Evolutionary conservation across 495 filamentous ascomycete species (phyloP).

Genomic region (Paragyromitra xinjiangensis): DNA sequence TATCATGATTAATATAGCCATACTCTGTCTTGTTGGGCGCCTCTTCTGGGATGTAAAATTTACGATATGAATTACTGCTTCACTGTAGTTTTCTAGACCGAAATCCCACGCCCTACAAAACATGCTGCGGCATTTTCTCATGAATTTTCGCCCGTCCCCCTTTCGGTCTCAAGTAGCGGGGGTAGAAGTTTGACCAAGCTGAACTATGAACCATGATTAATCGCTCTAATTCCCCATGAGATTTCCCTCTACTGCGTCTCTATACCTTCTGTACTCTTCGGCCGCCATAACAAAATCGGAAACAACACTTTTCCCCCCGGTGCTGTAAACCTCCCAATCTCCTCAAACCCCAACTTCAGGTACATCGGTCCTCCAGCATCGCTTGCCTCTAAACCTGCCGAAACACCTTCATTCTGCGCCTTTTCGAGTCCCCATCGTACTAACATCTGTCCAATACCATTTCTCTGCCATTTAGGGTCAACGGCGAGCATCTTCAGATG

Average conservation of each 20-base stretch:
- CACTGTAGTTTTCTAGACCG: neutral
- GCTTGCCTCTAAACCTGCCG: conserved; percentile 28
- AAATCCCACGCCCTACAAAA: neutral
- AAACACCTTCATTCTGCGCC: conserved; percentile 33
- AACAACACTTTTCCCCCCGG: neutral
- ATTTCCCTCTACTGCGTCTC: neutral
- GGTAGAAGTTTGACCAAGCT: neutral
- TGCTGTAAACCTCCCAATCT: conserved; percentile 1
- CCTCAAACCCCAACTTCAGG: conserved; percentile 35
- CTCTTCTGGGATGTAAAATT: neutral
- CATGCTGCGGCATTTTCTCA: neutral
- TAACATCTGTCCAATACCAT: conserved; percentile 34
- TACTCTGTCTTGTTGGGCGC: neutral
- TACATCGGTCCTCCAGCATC: conserved; percentile 28
- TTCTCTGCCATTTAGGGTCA: conserved; percentile 41
- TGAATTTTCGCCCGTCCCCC: neutral
- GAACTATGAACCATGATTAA: neutral
- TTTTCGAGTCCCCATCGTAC: conserved; percentile 41
- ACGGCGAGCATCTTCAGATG: conserved; percentile 40
- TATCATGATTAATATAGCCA: neutral
- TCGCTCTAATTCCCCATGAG: neutral
- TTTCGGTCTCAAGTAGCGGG: neutral
- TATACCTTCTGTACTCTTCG: neutral
- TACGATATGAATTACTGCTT: neutral
- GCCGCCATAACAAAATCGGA: conserved; percentile 34